Base-by-base conservation (phyloP, 2,329 filamentous ascomycete species). In the Ophiognomonia clavigignenti-juglandacearum region DNA sequence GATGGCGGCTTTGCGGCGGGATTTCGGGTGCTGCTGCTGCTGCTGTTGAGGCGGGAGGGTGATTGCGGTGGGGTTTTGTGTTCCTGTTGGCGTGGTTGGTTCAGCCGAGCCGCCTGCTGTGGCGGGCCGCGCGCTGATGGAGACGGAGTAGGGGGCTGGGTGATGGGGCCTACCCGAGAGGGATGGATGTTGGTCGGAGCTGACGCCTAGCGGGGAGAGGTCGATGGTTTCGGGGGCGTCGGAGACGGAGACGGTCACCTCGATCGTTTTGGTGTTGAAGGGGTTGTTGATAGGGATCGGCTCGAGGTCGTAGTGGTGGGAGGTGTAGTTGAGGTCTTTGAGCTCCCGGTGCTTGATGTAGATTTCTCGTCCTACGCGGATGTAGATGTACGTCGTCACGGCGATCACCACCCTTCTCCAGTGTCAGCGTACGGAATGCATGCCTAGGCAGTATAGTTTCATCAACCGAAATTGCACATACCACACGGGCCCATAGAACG, bases 401-500 rank as follows among this genome's bases (percentile, higher is more conserved):
- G 75, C 53, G 29, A 87, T 83, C 7, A 79, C 68, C 27, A 85
- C 64, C 80, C 80, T 83, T 38, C 7, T 23, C 18, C 27, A 4
- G 24, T 38, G 45, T 57, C 38, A 58, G 55, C 52, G 41, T 54
- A 35, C 23, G 3, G 32, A 4, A 2, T n/a, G n/a, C n/a, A 2
- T 16, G 3, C 31, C 29, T 10, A 24, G 9, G 13, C 38, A 4
- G 13, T 4, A 9, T 36, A 4, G n/a, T 19, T 3, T 22, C 14
- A n/a, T 18, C 4, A 29, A 2, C 23, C 5, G n/a, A 26, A 9
- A 14, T 2, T 8, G 4, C 5, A 55, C 71, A 61, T 62, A 85
- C 84, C 83, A 87, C 47, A 86, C 74, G 6, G 83, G 83, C 0
- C 71, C 83, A 57, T 93, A 95, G 61, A 91, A 92, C 23, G 81